Percentiles rank a stretch among this genome's conserved stretches.
phyloP scores from a whole-genome alignment of 768 basidiomycete genomes.

The Termitomyces sp. region DNA sequence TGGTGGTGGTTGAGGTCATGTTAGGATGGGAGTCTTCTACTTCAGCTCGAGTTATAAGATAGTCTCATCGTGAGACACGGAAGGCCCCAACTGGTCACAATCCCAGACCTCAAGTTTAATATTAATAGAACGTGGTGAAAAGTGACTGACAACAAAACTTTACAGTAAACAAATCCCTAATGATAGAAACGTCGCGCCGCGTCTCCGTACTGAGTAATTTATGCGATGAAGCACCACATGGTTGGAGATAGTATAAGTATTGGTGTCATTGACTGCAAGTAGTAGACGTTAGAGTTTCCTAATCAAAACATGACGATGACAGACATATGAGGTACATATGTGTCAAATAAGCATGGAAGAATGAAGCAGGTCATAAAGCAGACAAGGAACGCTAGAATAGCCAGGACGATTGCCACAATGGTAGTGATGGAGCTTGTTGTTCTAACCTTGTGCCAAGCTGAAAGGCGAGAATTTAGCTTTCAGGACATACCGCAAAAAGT shows the following conservation, averaged over 20 bases:
- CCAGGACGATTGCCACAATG: too few species aligned
- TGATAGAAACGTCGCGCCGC: neutral
- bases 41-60: neutral
- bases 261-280: too few species aligned
- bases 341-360: too few species aligned
- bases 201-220: neutral
- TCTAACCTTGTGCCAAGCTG: neutral
- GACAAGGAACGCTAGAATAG: too few species aligned
- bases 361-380: too few species aligned
- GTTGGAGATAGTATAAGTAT: too few species aligned
- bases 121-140: neutral
- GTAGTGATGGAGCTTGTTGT: too few species aligned
- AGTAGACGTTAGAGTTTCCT: too few species aligned
- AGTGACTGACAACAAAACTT: neutral
- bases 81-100: neutral
- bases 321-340: too few species aligned
- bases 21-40: neutral
- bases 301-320: too few species aligned
- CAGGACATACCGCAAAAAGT: neutral
- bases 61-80: constrained; percentile 8
- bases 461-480: neutral
- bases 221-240: too few species aligned
- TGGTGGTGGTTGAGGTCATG: constrained; percentile 5
- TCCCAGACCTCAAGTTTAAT: too few species aligned
- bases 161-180: neutral